phyloP scores from a whole-genome alignment of 208 protist species.

The Trypanosoma brucei region DNA sequence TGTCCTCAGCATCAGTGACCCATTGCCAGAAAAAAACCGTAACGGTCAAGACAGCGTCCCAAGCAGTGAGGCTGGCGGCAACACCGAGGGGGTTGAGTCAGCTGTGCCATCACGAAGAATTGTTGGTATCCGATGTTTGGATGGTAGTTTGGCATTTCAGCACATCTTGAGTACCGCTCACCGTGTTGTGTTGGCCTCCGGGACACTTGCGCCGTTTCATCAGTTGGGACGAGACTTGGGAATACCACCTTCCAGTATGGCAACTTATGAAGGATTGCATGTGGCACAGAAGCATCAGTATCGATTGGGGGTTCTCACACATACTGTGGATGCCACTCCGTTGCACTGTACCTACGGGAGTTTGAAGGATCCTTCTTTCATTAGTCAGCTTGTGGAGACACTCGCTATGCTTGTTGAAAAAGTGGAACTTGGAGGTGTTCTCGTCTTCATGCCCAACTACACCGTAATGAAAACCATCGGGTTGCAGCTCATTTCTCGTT shows the following conservation, averaged over 20 bases:
- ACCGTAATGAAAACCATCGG: conserved; percentile 29
- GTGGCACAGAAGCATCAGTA: conserved; percentile 41
- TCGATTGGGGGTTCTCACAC: conserved; percentile 31
- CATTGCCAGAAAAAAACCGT: background rate
- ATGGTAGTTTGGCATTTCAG: conserved; percentile 64
- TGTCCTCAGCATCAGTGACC: conserved; percentile 24
- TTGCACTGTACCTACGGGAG: conserved; percentile 63
- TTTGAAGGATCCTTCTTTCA: conserved; percentile 35
- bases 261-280: conserved; percentile 55
- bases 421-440: conserved; percentile 71
- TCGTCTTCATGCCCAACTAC: conserved; percentile 93
- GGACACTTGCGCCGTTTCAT: conserved; percentile 91
- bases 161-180: conserved; percentile 46
- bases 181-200: conserved; percentile 91
- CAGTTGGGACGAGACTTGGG: conserved; percentile 77
- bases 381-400: conserved; percentile 32
- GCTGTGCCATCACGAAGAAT: background rate
- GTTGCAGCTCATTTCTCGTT: conserved; percentile 2
- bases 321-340: conserved; percentile 13
- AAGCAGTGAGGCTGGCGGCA: background rate
- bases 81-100: background rate
- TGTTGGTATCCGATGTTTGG: conserved; percentile 61
- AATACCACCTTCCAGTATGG: conserved; percentile 40
- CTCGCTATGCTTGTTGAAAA: conserved; percentile 41
- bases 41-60: background rate